A percentile compares a stretch with the other conserved stretches of the same genome.
phyloP scores from a whole-genome alignment of 306 rosid species.

The Glycyrrhiza uralensis region DNA sequence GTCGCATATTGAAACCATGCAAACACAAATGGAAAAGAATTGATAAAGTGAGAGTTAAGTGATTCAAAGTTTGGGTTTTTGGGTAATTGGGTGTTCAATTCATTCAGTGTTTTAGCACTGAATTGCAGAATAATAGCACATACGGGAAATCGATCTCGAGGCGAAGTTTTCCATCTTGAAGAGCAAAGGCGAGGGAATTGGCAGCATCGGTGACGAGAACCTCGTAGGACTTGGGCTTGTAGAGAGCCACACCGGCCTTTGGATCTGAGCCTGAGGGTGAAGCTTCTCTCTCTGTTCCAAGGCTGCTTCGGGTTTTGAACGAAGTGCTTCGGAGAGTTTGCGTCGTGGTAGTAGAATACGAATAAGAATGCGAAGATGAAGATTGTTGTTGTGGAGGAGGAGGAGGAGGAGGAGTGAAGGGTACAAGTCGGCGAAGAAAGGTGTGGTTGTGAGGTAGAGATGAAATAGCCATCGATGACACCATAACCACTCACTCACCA shows the following conservation, averaged over 20 bases:
- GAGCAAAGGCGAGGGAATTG: slow-evolving; percentile 70
- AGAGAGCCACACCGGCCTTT: slow-evolving; percentile 67
- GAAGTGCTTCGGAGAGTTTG: slow-evolving; percentile 1
- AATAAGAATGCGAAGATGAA: neutral
- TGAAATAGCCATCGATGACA: slow-evolving; percentile 35
- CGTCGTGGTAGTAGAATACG: slow-evolving; percentile 4
- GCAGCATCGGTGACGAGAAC: slow-evolving; percentile 82
- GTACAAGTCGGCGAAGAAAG: neutral
- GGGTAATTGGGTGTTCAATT: neutral
- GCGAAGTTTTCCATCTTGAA: slow-evolving; percentile 63
- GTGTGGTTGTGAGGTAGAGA: slow-evolving; percentile 27
- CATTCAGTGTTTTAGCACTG: neutral
- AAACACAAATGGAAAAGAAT: neutral
- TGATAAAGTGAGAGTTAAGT: neutral
- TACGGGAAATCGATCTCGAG: slow-evolving; percentile 97
- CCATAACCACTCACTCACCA: neutral
- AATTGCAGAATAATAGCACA: neutral
- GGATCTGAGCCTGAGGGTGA: slow-evolving; percentile 38
- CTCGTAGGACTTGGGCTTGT: slow-evolving; percentile 86
- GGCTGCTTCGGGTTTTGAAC: slow-evolving; percentile 45
- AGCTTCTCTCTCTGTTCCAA: slow-evolving; percentile 25
- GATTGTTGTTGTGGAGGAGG: neutral
- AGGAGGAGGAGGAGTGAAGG: slow-evolving; percentile 3
- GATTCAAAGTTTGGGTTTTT: neutral
- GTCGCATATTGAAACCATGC: neutral